Percentiles rank a stretch among this genome's conserved stretches.
Conservation (phyloP, 2,329 filamentous ascomycete species). For the Microdochium nivale region DNA sequence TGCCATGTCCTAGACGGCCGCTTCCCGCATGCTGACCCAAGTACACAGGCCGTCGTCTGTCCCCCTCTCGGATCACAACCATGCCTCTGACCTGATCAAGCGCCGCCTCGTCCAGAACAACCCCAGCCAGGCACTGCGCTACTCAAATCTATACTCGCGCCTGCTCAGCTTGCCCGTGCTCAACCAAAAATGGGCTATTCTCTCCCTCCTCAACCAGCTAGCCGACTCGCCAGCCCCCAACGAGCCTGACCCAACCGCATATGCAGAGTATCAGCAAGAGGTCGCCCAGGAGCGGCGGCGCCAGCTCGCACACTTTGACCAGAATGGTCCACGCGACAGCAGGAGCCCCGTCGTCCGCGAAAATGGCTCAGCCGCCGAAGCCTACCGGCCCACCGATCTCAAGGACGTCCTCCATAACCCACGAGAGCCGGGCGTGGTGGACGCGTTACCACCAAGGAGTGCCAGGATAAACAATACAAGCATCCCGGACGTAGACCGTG, state of each 20-base stretch:
- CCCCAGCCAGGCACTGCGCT: conserved; percentile 69
- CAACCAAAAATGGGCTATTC: conserved; percentile 92
- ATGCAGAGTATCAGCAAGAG: conserved; percentile 20
- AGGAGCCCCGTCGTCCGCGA: conserved; percentile 7
- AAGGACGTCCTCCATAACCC: conserved; percentile 12
- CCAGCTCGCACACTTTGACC: conserved; percentile 2
- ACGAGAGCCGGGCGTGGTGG: background rate
- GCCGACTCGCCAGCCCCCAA: conserved; percentile 56
- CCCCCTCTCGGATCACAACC: conserved; percentile 67
- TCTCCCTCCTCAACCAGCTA: conserved; percentile 82
- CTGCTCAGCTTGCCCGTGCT: conserved; percentile 86
- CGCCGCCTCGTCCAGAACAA: conserved; percentile 75
- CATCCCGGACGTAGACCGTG: background rate
- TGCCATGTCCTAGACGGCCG: background rate
- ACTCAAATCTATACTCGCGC: conserved; percentile 84
- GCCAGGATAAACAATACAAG: background rate
- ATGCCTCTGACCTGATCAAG: conserved; percentile 89
- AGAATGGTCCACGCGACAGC: conserved; percentile 10
- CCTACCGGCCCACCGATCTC: conserved; percentile 18
- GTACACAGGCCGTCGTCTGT: conserved; percentile 37
- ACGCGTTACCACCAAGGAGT: background rate
- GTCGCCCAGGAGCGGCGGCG: conserved; percentile 9
- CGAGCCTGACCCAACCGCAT: conserved; percentile 30
- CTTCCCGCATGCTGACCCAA: conserved; percentile 1
- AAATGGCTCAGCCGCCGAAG: conserved; percentile 7